Percentiles rank a stretch among this genome's conserved stretches.
These are phyloP conservation scores for Trichoderma oligosporum DNA, from an alignment of 2,329 filamentous ascomycete species.

Conservation along the genomic window DNA sequence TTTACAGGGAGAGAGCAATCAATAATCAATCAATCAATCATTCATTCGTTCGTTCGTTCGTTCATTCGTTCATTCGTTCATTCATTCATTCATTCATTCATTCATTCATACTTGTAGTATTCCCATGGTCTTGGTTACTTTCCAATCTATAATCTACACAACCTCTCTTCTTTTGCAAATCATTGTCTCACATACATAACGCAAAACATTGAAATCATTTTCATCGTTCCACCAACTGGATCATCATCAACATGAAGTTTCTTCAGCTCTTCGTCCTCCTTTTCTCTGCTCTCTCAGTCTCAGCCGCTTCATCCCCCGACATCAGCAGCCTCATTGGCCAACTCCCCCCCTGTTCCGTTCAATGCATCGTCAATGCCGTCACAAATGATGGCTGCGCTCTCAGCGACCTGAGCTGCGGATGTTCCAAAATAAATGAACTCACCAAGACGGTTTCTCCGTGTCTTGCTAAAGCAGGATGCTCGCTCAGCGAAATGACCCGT, in stretches of 20 bases:
- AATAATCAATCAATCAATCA: not conserved
- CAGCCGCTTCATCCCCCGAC: slow-evolving; percentile 19
- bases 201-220: no score
- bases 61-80: no score
- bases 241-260: not conserved
- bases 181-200: no score
- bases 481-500: slow-evolving; percentile 28
- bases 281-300: slow-evolving; percentile 18
- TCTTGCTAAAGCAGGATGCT: slow-evolving; percentile 34
- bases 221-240: not conserved
- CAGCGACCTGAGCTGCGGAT: slow-evolving; percentile 39
- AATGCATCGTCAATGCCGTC: slow-evolving; percentile 35
- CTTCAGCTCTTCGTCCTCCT: slow-evolving; percentile 17
- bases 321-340: slow-evolving; percentile 21
- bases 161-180: no score
- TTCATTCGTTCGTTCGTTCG: no score
- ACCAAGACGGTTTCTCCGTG: slow-evolving; percentile 35
- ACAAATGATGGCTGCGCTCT: slow-evolving; percentile 33
- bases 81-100: not conserved
- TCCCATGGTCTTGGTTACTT: no score
- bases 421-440: slow-evolving; percentile 35
- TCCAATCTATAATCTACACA: no score
- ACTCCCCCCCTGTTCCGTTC: slow-evolving; percentile 39
- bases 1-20: not conserved
- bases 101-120: not conserved